Base-by-base conservation (phyloP, 2,329 filamentous ascomycete genomes). In the Phaeophleospora eucalypticola region DNA sequence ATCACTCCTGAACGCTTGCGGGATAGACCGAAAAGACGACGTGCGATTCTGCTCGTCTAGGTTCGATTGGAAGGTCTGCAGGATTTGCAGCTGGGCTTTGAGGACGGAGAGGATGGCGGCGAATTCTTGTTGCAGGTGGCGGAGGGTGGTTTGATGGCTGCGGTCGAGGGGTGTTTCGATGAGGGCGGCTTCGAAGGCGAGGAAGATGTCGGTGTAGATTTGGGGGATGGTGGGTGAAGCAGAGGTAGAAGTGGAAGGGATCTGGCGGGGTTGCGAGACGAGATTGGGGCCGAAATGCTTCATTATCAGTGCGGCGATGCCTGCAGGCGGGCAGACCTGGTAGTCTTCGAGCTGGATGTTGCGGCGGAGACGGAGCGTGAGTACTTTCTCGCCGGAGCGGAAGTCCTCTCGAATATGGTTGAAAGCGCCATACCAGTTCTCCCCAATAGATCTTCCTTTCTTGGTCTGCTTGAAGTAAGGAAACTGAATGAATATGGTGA, bases 291-390 rank as follows among this genome's bases (percentile, higher is more conserved):
- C 45, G 32, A 52, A 15, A 24, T 45, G 43, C 19, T 48, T 37
- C 8, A 52, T 27, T 17, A 52, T 42, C 1, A 52, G 27, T 10
- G 49, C 46, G 4, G 44, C 45, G 12, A 52, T 45, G 18, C 46
- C 49, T 40, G 45, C 40, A 3, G 45, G 43, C 6, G 49, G 32
- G 35, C 45, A 52, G n/a, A 52, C 40, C 29, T 52, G 43, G 35
- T 45, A 49, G 6, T 43, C 43, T 16, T 49, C 42, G 8, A 52
- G 18, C 21, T 42, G 39, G 14, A 37, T 24, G 4, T 18, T 24
- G 15, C 36, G 41, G 10, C 49, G 33, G 14, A 52, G 43, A n/a
- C 19, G 24, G 15, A 36, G 15, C 12, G 41, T 39, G 37, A 46
- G 18, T 4, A 34, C 17, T 16, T 21, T 24, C 20, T 46, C 49